Evolutionary conservation across 352 stramenopile species (phyloP).

Genomic region (Phytophthora cactorum): DNA sequence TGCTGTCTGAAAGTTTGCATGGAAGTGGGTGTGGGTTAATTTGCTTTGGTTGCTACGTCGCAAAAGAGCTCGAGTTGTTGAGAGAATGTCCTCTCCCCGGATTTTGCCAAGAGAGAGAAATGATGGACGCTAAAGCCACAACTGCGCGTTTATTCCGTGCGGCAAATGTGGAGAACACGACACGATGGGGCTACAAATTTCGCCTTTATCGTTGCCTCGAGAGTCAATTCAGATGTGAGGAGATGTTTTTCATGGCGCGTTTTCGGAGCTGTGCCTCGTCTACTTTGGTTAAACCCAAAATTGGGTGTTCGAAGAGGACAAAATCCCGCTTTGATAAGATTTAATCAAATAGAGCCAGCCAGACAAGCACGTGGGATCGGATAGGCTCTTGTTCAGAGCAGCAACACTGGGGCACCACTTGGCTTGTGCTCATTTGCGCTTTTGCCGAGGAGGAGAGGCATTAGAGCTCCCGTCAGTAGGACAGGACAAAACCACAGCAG

Average conservation of each 20-base stretch:
- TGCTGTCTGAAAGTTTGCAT: conserved; percentile 3
- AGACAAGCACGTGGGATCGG: conserved; percentile 11
- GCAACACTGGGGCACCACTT: conserved; percentile 1
- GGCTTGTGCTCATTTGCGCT: conserved; percentile 30
- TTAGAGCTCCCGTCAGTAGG: conserved; percentile 17
- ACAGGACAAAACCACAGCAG: conserved; percentile 27
- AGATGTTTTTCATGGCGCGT: not conserved
- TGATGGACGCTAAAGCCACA: conserved; percentile 14
- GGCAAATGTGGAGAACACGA: conserved; percentile 22
- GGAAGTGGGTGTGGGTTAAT: not conserved
- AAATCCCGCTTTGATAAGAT: conserved; percentile 11
- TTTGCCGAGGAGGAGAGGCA: conserved; percentile 36
- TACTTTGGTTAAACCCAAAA: conserved; percentile 1
- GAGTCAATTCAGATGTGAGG: conserved; percentile 26
- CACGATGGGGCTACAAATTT: conserved; percentile 23
- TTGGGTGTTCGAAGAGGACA: conserved; percentile 11
- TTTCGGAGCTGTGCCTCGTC: conserved; percentile 16
- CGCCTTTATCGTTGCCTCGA: conserved; percentile 28
- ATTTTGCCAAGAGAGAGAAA: conserved; percentile 28
- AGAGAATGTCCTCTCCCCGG: conserved; percentile 3
- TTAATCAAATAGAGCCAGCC: conserved; percentile 31
- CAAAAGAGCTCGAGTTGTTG: conserved; percentile 6
- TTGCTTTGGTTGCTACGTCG: conserved; percentile 6
- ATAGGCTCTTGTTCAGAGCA: conserved; percentile 16
- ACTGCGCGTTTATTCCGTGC: conserved; percentile 5